Evolutionary conservation across 2,329 filamentous ascomycete species (phyloP).

Genomic region (Aspergillus arachidicola): DNA sequence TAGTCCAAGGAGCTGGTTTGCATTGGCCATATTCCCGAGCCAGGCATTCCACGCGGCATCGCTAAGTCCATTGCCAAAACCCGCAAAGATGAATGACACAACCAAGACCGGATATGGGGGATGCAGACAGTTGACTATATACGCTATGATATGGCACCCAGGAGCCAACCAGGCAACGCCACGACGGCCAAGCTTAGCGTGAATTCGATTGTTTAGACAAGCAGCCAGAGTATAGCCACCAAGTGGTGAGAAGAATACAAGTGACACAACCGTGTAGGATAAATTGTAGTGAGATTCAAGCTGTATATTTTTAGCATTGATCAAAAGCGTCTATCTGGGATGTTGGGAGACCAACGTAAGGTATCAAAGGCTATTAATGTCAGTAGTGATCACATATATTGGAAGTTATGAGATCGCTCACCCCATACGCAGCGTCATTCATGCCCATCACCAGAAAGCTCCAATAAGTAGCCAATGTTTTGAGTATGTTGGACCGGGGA

Average conservation of each 20-base stretch:
- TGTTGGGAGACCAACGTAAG: not conserved
- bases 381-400: not conserved
- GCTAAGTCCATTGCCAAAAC: no score
- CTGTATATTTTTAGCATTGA: conserved; percentile 25
- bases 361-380: not conserved
- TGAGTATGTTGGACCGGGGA: conserved; percentile 4
- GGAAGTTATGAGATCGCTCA: not conserved
- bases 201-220: conserved; percentile 47
- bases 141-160: conserved; percentile 40
- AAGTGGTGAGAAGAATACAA: conserved; percentile 52
- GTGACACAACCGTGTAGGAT: conserved; percentile 50
- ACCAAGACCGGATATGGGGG: conserved; percentile 46
- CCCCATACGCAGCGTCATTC: conserved; percentile 23
- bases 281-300: conserved; percentile 50
- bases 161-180: conserved; percentile 70
- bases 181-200: conserved; percentile 52
- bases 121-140: conserved; percentile 35
- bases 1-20: conserved; percentile 70
- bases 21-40: conserved; percentile 70
- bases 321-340: no score
- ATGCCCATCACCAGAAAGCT: conserved; percentile 25
- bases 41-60: conserved; percentile 31
- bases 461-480: conserved; percentile 19
- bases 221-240: conserved; percentile 50
- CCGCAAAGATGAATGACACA: conserved; percentile 9